Percentiles rank a stretch among this genome's conserved stretches.
phyloP scores from a whole-genome alignment of 2,329 filamentous ascomycete genomes.

The Talaromyces sp. region DNA sequence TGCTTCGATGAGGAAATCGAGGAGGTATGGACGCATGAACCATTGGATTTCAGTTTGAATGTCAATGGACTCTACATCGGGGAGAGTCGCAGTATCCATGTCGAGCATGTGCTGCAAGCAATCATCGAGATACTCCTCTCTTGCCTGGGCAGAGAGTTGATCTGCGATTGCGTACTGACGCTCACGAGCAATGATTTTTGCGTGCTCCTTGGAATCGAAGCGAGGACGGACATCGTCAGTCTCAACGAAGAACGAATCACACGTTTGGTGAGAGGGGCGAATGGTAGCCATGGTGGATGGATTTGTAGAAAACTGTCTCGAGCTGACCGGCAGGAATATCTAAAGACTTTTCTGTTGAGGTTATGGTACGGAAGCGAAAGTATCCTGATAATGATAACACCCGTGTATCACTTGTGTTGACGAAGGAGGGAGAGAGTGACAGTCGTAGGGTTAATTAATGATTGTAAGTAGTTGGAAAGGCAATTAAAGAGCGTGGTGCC shows the following conservation, averaged over 20 bases:
- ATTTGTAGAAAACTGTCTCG: slow-evolving; percentile 14
- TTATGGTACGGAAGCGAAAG: slow-evolving; percentile 38
- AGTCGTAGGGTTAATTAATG: slow-evolving; percentile 50
- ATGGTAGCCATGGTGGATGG: slow-evolving; percentile 49
- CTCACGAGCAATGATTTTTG: slow-evolving; percentile 73
- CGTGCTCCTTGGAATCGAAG: slow-evolving; percentile 69
- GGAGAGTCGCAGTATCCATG: slow-evolving; percentile 93
- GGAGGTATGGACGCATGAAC: slow-evolving; percentile 98
- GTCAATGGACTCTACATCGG: slow-evolving; percentile 96
- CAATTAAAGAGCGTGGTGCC: slow-evolving; percentile 46
- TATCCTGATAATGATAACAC: slow-evolving; percentile 39
- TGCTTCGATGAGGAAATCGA: slow-evolving; percentile 97
- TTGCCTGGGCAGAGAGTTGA: slow-evolving; percentile 79
- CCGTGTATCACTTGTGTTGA: slow-evolving; percentile 35
- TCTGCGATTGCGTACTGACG: slow-evolving; percentile 84
- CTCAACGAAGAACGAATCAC: slow-evolving; percentile 67
- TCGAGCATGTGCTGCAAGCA: slow-evolving; percentile 89
- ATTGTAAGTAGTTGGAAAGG: slow-evolving; percentile 57
- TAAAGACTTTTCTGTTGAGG: slow-evolving; percentile 25
- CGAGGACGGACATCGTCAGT: slow-evolving; percentile 52
- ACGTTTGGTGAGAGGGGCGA: slow-evolving; percentile 54
- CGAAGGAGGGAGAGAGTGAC: slow-evolving; percentile 48
- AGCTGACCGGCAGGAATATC: slow-evolving; percentile 23
- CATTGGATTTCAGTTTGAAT: slow-evolving; percentile 99
- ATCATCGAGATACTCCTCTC: slow-evolving; percentile 90